Base-by-base conservation (phyloP, 257 asterid genomes). In the Petunia axillaris region DNA sequence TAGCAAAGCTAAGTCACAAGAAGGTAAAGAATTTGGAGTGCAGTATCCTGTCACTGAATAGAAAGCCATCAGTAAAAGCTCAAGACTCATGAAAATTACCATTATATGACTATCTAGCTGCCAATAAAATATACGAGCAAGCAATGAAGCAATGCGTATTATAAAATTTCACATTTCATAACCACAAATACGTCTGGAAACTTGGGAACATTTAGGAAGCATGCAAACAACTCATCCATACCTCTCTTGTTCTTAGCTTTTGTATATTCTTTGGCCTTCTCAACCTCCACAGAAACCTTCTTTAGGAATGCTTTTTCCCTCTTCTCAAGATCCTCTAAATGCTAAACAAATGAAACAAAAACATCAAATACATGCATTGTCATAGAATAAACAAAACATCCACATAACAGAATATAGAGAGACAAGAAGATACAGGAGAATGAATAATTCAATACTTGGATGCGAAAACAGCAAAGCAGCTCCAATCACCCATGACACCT, bases 311-410 rank as follows among this genome's bases (percentile, higher is more conserved):
- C 87, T 36, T 71, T 83, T 82, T 92, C 97, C 87, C 87, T 94
- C 87, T 91, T 92, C 89, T 91, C 97, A 7, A 93, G 94, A 94
- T 89, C 85, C 88, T 91, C 96, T 62, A 93, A 88, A 59, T 97
- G 92, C 97, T 87, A 74, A 5, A 80, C 43, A 76, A 63, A 46
- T 70, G 36, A 80, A 77, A 76, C n/a, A 11, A 35, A 15, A 35
- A 66, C 8, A 64, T 58, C 39, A 55, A 62, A 64, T 2, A 75
- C 55, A 77, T 6, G 39, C 39, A 16, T 16, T 25, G 13, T 59
- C 38, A 6, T 75, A 81, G 67, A 64, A 65, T 36, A 53, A 6
- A 37, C 9, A 53, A 66, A 54, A 65, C 67, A 78, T 80, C 64
- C 46, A 57, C 36, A n/a, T 57, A 54, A 46, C 35, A 57, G 16